Base-by-base conservation (phyloP, 768 basidiomycete species). In the Nidularia pulvinata region DNA sequence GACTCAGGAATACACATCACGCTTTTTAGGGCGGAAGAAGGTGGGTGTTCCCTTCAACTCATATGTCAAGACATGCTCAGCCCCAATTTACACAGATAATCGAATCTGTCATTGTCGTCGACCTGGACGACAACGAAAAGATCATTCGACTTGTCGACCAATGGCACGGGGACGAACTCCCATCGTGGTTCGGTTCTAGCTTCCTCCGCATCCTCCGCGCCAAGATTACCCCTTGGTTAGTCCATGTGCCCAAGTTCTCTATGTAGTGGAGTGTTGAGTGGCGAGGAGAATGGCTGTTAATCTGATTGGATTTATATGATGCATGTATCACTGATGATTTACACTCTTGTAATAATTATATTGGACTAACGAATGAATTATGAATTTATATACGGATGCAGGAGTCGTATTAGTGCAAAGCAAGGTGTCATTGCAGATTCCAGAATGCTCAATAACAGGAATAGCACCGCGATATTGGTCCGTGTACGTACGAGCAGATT, bases 111-210 rank as follows among this genome's bases (percentile, higher is more conserved):
- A 72, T 89, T 22, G 64, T 78, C 7, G 80, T 88, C 4, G 85
- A 88, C 55, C 66, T 89, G 50, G 86, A 89, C 61, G 84, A 85
- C 4, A 68, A 85, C 46, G 79, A 84, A 54, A 84, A 78, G 69
- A 87, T 89, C 48, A 66, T 77, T 4, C 73, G 73, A 33, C 64
- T 89, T 54, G 71, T 80, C 34, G 85, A 89, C 55, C 79, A 83
- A 58, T 84, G 86, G 81, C 65, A 77, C 39, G 86, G 86, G 25
- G 72, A 79, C 44, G 77, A 80, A 14, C 68, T 78, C 22, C 80
- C 84, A 14, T 73, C 70, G 1, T 67, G 74, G 55, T 81, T 74
- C 62, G 82, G 80, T 22, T 68, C 77, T 9, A 63, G 74, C 36
- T 64, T 76, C 35, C 65, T 87, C 49, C 78, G 85, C 44, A 68